Percentiles rank a stretch among this genome's conserved stretches.
phyloP scores from a whole-genome alignment of 768 basidiomycete species.

The Astraeus odoratus region DNA sequence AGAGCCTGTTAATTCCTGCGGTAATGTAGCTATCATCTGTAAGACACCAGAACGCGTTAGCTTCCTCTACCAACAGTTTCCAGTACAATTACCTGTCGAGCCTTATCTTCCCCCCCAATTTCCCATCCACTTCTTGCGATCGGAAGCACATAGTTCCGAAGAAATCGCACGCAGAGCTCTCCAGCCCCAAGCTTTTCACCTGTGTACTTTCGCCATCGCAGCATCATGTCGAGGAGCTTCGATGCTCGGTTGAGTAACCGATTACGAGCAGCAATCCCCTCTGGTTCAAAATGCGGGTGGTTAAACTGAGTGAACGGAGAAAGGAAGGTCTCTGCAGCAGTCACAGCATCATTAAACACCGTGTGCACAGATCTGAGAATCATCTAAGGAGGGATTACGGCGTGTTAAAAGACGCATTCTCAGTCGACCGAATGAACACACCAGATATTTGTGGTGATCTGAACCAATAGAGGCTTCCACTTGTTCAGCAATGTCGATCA shows the following conservation, averaged over 20 bases:
- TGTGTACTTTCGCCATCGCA: constrained; percentile 71
- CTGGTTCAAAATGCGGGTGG: constrained; percentile 62
- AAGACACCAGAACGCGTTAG: constrained; percentile 4
- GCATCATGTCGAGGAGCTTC: constrained; percentile 68
- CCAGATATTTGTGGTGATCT: constrained; percentile 59
- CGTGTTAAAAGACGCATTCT: constrained; percentile 8
- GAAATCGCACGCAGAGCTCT: constrained; percentile 46
- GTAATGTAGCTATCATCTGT: constrained; percentile 19
- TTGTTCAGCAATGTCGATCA: constrained; percentile 75
- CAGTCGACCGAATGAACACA: constrained; percentile 20
- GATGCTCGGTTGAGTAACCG: constrained; percentile 59
- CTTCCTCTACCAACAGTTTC: not conserved
- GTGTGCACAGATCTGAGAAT: constrained; percentile 48
- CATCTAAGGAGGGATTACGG: constrained; percentile 31
- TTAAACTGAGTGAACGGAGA: constrained; percentile 41
- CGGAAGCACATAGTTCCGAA: constrained; percentile 53
- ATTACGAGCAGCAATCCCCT: constrained; percentile 60
- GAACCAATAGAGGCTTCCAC: constrained; percentile 67
- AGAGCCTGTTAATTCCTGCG: constrained; percentile 20
- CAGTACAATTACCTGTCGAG: constrained; percentile 44
- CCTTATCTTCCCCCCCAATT: constrained; percentile 68
- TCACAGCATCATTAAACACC: constrained; percentile 49
- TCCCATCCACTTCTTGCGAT: constrained; percentile 80
- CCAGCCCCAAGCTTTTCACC: constrained; percentile 55
- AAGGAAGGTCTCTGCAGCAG: constrained; percentile 43